Evolutionary conservation across 805 yeast species (phyloP).

Genomic region (Debaryomyces hansenii): DNA sequence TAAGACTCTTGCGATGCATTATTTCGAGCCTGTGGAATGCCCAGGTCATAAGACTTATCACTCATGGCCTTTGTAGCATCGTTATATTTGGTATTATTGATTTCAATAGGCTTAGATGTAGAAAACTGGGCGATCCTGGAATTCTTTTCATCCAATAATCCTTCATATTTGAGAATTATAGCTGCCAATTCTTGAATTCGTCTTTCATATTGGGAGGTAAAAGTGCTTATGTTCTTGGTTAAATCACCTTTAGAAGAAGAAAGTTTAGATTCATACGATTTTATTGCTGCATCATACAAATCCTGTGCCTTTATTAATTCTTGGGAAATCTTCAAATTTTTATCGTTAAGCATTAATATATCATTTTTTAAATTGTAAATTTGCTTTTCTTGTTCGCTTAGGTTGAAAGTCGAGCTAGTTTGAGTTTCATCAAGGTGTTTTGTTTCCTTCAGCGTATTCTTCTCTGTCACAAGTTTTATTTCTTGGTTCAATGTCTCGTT

Average conservation of each 20-base stretch:
- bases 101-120: conserved; percentile 38
- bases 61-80: not conserved
- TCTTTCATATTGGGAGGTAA: conserved; percentile 30
- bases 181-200: conserved; percentile 34
- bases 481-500: not conserved
- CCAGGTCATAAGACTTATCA: not conserved
- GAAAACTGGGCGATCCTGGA: conserved; percentile 33
- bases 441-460: not conserved
- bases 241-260: conserved; percentile 24
- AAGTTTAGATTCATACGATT: conserved; percentile 22
- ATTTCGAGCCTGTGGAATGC: not conserved
- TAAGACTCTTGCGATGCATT: not conserved
- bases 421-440: not conserved
- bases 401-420: not conserved
- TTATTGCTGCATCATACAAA: conserved; percentile 13
- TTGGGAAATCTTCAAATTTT: conserved; percentile 14
- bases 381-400: conserved; percentile 10
- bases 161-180: conserved; percentile 32
- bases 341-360: conserved; percentile 16
- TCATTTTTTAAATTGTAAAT: conserved; percentile 17
- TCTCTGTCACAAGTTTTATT: not conserved
- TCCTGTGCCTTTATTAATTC: conserved; percentile 17
- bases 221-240: conserved; percentile 21
- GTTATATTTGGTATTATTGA: conserved; percentile 6
- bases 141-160: conserved; percentile 37